phyloP scores from a whole-genome alignment of 2,329 filamentous ascomycete species.

The Fusarium sp. region DNA sequence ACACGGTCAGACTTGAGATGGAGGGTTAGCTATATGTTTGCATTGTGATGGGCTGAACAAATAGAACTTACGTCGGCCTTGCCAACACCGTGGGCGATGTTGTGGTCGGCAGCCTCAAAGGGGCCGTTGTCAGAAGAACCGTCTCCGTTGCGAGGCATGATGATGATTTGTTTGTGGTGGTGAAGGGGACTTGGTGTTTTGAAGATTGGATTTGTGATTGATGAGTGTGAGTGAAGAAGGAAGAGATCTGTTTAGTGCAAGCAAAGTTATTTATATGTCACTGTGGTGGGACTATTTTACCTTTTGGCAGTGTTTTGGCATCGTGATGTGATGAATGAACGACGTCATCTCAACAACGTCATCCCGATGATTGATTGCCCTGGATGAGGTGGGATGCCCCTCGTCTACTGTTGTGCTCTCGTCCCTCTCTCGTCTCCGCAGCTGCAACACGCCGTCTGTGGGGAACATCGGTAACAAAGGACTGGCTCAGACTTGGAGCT shows the following conservation, averaged over 20 bases:
- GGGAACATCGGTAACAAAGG: conserved; percentile 18
- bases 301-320: conserved; percentile 18
- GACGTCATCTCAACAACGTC: conserved; percentile 42
- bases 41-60: background rate
- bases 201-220: conserved; percentile 2
- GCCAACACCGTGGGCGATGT: conserved; percentile 61
- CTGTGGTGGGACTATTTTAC: background rate
- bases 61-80: conserved; percentile 52
- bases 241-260: background rate
- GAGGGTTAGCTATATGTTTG: background rate
- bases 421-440: conserved; percentile 11
- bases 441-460: conserved; percentile 22
- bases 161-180: conserved; percentile 38
- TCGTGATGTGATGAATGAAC: conserved; percentile 40
- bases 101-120: conserved; percentile 54
- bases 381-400: background rate
- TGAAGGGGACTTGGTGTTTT: conserved; percentile 4
- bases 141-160: conserved; percentile 65
- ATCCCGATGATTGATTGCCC: conserved; percentile 26
- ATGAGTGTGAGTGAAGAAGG: conserved; percentile 14
- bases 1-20: conserved; percentile 53
- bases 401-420: background rate
- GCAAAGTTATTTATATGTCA: conserved; percentile 34
- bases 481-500: background rate
- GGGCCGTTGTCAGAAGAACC: conserved; percentile 62